Evolutionary conservation across 108 stramenopile species (phyloP).

Genomic region (Cyclotella atomus): DNA sequence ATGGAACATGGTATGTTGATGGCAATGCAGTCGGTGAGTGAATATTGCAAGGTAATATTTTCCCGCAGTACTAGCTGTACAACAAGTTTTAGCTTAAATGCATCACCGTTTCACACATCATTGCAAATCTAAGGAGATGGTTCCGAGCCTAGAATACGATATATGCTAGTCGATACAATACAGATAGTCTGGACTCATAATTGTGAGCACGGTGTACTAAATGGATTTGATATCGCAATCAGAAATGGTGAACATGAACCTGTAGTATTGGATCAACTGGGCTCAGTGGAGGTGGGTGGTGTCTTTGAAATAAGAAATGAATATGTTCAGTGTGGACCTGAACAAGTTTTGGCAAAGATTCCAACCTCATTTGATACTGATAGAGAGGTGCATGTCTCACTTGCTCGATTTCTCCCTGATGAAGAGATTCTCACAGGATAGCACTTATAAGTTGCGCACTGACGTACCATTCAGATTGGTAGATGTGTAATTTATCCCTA

Average conservation of each 20-base stretch:
- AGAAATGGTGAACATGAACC: slow-evolving; percentile 12
- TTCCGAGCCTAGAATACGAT: slow-evolving; percentile 19
- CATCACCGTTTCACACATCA: too few relatives aligned
- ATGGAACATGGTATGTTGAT: slow-evolving; percentile 76
- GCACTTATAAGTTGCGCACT: not conserved
- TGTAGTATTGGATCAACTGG: too few relatives aligned
- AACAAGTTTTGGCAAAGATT: slow-evolving; percentile 58
- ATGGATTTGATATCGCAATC: slow-evolving; percentile 47
- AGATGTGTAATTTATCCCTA: too few relatives aligned
- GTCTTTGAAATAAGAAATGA: slow-evolving; percentile 8
- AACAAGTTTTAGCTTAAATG: too few relatives aligned
- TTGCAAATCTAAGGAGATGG: slow-evolving; percentile 61
- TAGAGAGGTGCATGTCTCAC: not conserved
- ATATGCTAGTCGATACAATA: slow-evolving; percentile 53
- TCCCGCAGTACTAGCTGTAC: too few relatives aligned
- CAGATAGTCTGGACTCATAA: slow-evolving; percentile 87
- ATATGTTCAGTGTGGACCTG: slow-evolving; percentile 60
- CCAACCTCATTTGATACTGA: slow-evolving; percentile 4
- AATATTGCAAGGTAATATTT: too few relatives aligned
- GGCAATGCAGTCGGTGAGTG: slow-evolving; percentile 54
- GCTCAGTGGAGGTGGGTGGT: slow-evolving; percentile 12
- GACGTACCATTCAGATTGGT: too few relatives aligned
- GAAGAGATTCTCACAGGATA: slow-evolving; percentile 1
- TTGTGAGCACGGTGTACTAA: slow-evolving; percentile 81
- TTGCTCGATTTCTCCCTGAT: not conserved